A percentile compares a stretch with the other conserved stretches of the same genome.
phyloP scores from a whole-genome alignment of 2,329 filamentous ascomycete genomes.

The Arthrobotrys entomopaga region DNA sequence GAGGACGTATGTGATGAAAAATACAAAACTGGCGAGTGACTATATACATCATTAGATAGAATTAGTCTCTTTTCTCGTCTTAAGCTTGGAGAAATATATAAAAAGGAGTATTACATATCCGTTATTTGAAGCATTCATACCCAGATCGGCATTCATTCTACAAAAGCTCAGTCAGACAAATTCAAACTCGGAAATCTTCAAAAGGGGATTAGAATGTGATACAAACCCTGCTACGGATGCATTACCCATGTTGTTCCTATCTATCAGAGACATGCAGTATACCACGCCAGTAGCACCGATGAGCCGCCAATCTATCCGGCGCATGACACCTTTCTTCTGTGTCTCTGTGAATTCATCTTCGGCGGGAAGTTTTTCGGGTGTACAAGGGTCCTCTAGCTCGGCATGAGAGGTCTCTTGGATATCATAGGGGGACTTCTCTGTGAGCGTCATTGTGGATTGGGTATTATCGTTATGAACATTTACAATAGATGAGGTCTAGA shows the following conservation, averaged over 20 bases:
- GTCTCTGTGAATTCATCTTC: conserved; percentile 57
- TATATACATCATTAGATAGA: conserved; percentile 1
- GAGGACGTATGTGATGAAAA: conserved; percentile 67
- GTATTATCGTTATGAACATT: too few species aligned
- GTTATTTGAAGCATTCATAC: conserved; percentile 32
- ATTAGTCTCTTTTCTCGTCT: not conserved
- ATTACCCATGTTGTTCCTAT: conserved; percentile 78
- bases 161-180: not conserved
- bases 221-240: conserved; percentile 75
- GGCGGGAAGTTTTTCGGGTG: too few species aligned
- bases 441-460: too few species aligned
- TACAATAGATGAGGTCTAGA: too few species aligned
- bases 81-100: not conserved
- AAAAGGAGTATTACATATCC: conserved; percentile 26
- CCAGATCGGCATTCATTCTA: conserved; percentile 27
- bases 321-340: conserved; percentile 75
- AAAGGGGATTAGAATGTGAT: not conserved
- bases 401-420: too few species aligned
- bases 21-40: conserved; percentile 27
- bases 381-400: too few species aligned
- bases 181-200: not conserved
- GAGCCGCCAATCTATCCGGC: conserved; percentile 74
- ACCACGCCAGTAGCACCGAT: conserved; percentile 72
- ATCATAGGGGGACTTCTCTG: too few species aligned
- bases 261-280: conserved; percentile 81